Evolutionary conservation across 2,329 filamentous ascomycete genomes (phyloP), one percentile per base, ranked within the genome.

Genomic region (Phialemoniopsis sp.): DNA sequence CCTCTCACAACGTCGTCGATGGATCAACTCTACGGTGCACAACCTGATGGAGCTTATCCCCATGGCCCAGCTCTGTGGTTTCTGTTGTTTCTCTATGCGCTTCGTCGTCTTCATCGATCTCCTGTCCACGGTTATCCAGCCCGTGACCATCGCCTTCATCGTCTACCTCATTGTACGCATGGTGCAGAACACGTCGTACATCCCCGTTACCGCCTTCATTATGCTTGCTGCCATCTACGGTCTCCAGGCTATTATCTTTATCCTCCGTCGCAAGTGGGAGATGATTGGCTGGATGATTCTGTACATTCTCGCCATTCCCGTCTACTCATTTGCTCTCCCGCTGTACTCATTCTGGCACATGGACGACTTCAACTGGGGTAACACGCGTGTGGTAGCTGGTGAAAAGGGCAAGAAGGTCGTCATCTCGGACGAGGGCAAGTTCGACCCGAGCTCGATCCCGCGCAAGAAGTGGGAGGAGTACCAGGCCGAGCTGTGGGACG

Each of bases 401-500:
- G 93, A 98, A 60, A 84, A 85, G 62, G 93, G 93, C 48, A 85
- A 89, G 60, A 91, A 96, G 72, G 72, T 97, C 46, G 80, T 98
- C 52, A 85, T 98, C 49, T 88, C 89, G 2, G 93, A 98, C 60
- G 93, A 98, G 68, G 93, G 93, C 70, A 96, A 95, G 64, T 98
- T 97, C 58, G 93, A 98, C 58, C 91, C 93, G 13, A 73, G 77
- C 34, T 87, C 83, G 29, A 97, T 98, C 50, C 93, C 93, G 15
- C 87, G 88, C 68, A 98, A 97, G 82, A 93, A 87, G 74, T 98
- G 93, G 93, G 93, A 98, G 63, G 93, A 98, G 56, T 98, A 97
- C 63, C 93, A 98, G 64, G 86, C 86, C 46, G 93, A 97, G 73
- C 81, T 98, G 33, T 98, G 91, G 93, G 93, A 98, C 58, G 85